Evolutionary conservation across 2,329 filamentous ascomycete species (phyloP).

Genomic region (Talaromyces sp.): DNA sequence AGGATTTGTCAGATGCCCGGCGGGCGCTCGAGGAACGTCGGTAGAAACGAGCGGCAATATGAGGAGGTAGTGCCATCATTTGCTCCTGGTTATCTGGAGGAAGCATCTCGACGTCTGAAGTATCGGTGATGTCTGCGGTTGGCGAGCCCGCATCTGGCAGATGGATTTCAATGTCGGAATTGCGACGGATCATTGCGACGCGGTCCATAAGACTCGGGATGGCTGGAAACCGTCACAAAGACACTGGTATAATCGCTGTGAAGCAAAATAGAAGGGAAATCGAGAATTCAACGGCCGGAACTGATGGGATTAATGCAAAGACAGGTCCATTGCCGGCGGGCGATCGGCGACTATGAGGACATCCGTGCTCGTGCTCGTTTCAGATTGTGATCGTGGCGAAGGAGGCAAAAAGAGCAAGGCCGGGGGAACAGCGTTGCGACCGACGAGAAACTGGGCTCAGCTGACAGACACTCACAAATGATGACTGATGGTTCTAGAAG

Average conservation of each 20-base stretch:
- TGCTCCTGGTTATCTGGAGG: constrained; percentile 29
- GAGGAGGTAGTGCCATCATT: constrained; percentile 50
- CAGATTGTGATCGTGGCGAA: constrained; percentile 6
- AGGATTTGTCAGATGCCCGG: constrained; percentile 57
- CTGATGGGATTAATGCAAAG: not conserved
- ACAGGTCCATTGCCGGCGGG: not conserved
- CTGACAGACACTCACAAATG: not conserved
- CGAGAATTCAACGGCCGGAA: not conserved
- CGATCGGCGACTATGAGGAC: constrained; percentile 2
- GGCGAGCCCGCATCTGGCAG: constrained; percentile 30
- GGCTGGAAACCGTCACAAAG: not conserved
- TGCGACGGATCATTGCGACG: constrained; percentile 32
- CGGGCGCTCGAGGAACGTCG: constrained; percentile 46
- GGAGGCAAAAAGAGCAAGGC: not conserved
- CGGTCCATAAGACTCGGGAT: not conserved
- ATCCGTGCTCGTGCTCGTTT: constrained; percentile 15
- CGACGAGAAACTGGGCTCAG: not conserved
- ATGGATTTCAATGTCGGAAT: constrained; percentile 37
- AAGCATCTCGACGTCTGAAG: constrained; percentile 38
- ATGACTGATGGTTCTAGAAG: not conserved
- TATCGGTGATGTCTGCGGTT: constrained; percentile 12
- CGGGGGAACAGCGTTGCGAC: not conserved
- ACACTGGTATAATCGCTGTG: not conserved
- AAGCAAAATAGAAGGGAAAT: not conserved
- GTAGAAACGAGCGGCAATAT: constrained; percentile 59